phyloP scores from a whole-genome alignment of 768 basidiomycete species.

The Amyloporia xantha region DNA sequence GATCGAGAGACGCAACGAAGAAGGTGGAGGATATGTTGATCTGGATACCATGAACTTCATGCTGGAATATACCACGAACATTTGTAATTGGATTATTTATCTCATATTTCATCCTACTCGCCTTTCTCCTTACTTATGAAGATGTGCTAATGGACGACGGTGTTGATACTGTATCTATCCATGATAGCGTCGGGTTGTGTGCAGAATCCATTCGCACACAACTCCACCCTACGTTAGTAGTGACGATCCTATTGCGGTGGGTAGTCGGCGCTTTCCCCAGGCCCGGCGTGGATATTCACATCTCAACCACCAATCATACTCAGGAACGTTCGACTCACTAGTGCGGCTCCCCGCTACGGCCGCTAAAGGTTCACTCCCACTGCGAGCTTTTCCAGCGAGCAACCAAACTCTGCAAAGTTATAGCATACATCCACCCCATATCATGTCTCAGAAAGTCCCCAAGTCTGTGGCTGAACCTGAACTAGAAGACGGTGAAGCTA shows the following conservation, averaged over 20 bases:
- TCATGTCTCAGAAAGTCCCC: conserved; percentile 9
- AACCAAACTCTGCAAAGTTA: background rate
- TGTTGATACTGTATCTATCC: too few relatives aligned
- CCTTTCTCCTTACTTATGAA: too few relatives aligned
- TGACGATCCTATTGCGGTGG: too few relatives aligned
- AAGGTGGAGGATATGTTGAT: conserved; percentile 14
- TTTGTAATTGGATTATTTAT: background rate
- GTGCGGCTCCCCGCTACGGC: background rate
- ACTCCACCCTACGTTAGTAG: too few relatives aligned
- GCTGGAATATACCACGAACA: background rate
- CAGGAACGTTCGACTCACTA: conserved; percentile 12
- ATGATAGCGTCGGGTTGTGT: too few relatives aligned
- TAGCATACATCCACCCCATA: background rate
- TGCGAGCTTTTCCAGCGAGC: background rate
- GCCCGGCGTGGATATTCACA: background rate
- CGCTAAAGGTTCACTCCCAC: background rate
- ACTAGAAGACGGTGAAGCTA: conserved; percentile 12
- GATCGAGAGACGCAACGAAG: conserved; percentile 20
- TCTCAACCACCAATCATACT: conserved; percentile 10
- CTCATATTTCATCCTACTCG: too few relatives aligned
- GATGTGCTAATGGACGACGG: too few relatives aligned
- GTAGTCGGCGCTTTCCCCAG: too few relatives aligned
- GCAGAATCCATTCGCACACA: too few relatives aligned
- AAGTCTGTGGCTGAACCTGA: conserved; percentile 12
- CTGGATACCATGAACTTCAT: background rate